Conservation (phyloP, 1,139 yeast genomes). For the Kluyveromyces marxianus region DNA sequence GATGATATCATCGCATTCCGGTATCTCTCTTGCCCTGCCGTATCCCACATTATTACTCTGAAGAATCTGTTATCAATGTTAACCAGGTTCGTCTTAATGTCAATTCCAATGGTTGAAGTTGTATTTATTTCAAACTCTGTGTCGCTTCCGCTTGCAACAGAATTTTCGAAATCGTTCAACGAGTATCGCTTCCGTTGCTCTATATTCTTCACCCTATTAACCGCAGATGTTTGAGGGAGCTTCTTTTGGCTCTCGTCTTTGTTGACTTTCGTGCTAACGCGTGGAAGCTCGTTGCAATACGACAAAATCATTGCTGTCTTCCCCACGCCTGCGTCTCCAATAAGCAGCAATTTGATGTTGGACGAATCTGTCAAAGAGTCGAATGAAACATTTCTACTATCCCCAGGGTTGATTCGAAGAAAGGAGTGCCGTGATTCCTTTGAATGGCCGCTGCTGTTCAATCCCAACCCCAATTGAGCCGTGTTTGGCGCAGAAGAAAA, state of each 20-base stretch:
- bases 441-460: background rate
- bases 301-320: conserved; percentile 37
- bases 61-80: conserved; percentile 53
- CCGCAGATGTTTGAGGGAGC: background rate
- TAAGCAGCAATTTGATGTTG: conserved; percentile 31
- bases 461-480: background rate
- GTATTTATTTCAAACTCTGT: conserved; percentile 26
- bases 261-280: conserved; percentile 7
- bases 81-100: conserved; percentile 53
- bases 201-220: conserved; percentile 9
- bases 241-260: background rate
- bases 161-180: conserved; percentile 16
- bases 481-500: background rate
- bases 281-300: conserved; percentile 33
- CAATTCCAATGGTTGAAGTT: conserved; percentile 53
- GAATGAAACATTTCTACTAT: conserved; percentile 7
- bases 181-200: conserved; percentile 27
- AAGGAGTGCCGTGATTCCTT: conserved; percentile 6
- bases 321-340: conserved; percentile 40
- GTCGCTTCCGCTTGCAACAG: background rate
- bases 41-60: conserved; percentile 49
- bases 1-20: conserved; percentile 51
- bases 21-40: conserved; percentile 60
- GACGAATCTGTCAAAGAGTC: conserved; percentile 18
- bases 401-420: conserved; percentile 7